Conservation (phyloP, 345 rosid genomes). For the Citropsis articulata region DNA sequence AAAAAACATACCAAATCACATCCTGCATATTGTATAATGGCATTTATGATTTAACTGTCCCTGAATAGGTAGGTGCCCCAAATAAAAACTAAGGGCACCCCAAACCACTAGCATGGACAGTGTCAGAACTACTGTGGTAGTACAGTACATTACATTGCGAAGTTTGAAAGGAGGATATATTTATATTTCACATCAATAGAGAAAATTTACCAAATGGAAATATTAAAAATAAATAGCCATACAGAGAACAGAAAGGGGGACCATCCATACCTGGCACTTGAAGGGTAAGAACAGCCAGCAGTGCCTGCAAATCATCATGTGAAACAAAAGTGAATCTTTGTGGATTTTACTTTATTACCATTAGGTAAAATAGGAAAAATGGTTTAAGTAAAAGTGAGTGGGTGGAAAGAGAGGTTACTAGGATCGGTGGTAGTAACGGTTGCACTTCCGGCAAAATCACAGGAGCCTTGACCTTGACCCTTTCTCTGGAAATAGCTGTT, state of each 20-base stretch:
- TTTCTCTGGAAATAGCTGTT: slow-evolving; percentile 89
- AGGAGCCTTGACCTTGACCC: slow-evolving; percentile 64
- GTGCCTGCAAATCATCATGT: slow-evolving; percentile 29
- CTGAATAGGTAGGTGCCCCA: background rate
- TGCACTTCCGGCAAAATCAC: slow-evolving; percentile 84
- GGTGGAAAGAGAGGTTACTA: slow-evolving; percentile 32
- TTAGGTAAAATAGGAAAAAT: background rate
- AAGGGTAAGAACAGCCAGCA: slow-evolving; percentile 44
- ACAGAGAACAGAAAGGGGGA: background rate
- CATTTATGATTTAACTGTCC: background rate
- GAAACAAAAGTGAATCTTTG: background rate
- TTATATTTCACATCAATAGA: background rate
- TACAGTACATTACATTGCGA: background rate
- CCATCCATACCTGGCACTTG: slow-evolving; percentile 38
- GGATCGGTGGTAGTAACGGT: slow-evolving; percentile 48
- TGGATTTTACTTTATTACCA: background rate
- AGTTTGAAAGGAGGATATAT: background rate
- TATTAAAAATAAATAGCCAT: background rate
- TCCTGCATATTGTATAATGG: background rate
- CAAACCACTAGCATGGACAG: background rate
- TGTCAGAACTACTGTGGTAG: background rate
- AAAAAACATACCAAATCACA: background rate
- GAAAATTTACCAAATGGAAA: background rate
- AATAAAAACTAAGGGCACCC: background rate
- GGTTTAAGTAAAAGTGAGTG: too few relatives aligned